Conservation (phyloP, 2,329 filamentous ascomycete species). For the Alternaria ethzedia region DNA sequence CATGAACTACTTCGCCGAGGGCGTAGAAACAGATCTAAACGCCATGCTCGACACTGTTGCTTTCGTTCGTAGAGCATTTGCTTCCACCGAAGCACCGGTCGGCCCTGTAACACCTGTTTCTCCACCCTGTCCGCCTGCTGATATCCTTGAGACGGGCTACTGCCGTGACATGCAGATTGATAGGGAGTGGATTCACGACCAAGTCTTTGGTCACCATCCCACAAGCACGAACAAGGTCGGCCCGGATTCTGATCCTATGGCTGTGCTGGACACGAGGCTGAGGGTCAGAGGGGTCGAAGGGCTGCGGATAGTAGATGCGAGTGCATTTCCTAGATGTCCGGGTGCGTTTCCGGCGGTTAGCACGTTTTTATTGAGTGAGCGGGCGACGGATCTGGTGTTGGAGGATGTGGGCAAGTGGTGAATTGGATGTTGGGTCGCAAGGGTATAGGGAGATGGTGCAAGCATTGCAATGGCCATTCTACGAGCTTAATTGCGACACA, state of each 20-base stretch:
- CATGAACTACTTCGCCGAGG: conserved; percentile 42
- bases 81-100: conserved; percentile 59
- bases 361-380: conserved; percentile 49
- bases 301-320: conserved; percentile 53
- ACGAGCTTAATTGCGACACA: not conserved
- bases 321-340: conserved; percentile 43
- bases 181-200: conserved; percentile 25
- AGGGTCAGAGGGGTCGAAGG: conserved; percentile 55
- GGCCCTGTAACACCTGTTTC: conserved; percentile 37
- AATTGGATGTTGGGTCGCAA: not conserved
- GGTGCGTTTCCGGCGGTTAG: conserved; percentile 60
- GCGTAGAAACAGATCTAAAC: conserved; percentile 60
- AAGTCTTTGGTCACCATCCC: conserved; percentile 28
- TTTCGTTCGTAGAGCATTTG: conserved; percentile 64
- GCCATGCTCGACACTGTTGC: conserved; percentile 60
- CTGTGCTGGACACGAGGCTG: conserved; percentile 43
- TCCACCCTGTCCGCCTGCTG: conserved; percentile 49
- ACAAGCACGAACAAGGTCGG: conserved; percentile 32
- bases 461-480: not conserved
- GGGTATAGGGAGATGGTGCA: not conserved
- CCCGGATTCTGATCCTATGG: conserved; percentile 32
- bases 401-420: conserved; percentile 17
- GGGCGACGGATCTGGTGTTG: conserved; percentile 25
- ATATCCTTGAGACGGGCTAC: conserved; percentile 31
- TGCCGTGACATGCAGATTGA: conserved; percentile 22